Evolutionary conservation across 257 asterid genomes (phyloP).

Genomic region (Knoxia roxburghii): DNA sequence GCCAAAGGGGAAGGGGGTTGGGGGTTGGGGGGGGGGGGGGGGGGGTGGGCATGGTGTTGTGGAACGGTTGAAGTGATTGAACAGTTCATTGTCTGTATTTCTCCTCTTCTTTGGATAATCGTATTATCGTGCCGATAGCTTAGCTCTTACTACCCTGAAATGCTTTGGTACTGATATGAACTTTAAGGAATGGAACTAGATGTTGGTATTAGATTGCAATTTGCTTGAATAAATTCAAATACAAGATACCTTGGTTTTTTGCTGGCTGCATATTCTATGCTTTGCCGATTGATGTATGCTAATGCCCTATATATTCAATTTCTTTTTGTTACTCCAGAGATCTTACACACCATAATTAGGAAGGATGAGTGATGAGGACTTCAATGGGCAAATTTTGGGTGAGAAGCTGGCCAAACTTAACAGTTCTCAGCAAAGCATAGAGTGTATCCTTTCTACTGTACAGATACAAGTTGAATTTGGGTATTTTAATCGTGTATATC

Average conservation of each 20-base stretch:
- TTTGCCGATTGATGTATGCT: not conserved
- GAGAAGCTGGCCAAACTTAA: constrained; percentile 88
- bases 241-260: no score
- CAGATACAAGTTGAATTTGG: not conserved
- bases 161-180: not conserved
- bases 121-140: no score
- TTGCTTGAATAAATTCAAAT: no score
- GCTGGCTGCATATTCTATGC: not conserved
- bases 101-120: no score
- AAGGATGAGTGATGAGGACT: constrained; percentile 65
- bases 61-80: no score
- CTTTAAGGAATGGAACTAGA: not conserved
- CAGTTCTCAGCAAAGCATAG: constrained; percentile 88
- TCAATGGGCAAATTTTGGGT: constrained; percentile 52
- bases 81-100: no score
- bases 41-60: no score
- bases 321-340: constrained; percentile 30
- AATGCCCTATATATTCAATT: no score
- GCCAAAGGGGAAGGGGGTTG: no score
- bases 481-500: not conserved
- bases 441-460: constrained; percentile 78
- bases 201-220: not conserved
- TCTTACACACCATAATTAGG: constrained; percentile 8
- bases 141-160: not conserved
- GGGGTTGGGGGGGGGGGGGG: no score